These are phyloP conservation scores for Aspergillus fijiensis DNA, from an alignment of 2,329 filamentous ascomycete genomes.

Conservation along the genomic window DNA sequence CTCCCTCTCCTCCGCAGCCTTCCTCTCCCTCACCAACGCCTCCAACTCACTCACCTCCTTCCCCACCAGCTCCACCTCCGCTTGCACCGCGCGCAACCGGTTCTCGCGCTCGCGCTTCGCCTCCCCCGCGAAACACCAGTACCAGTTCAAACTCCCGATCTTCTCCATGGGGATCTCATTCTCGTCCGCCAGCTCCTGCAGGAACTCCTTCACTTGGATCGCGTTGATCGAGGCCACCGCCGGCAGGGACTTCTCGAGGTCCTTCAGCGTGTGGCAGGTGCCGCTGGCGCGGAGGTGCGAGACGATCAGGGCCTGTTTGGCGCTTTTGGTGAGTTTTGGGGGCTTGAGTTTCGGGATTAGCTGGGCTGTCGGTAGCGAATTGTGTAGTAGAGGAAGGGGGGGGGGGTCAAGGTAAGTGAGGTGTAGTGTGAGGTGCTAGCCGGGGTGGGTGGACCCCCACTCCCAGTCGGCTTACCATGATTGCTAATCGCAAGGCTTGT, in stretches of 20 bases:
- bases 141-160: slow-evolving; percentile 71
- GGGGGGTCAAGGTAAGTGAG: too few species aligned
- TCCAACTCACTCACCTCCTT: slow-evolving; percentile 33
- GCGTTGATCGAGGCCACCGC: slow-evolving; percentile 62
- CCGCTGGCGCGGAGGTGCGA: slow-evolving; percentile 60
- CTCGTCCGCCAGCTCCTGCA: slow-evolving; percentile 63
- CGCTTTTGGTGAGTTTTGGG: slow-evolving; percentile 58
- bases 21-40: slow-evolving; percentile 36
- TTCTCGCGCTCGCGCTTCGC: slow-evolving; percentile 51
- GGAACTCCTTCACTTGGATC: slow-evolving; percentile 67
- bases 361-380: background rate
- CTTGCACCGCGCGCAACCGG: slow-evolving; percentile 26
- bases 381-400: background rate
- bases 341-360: slow-evolving; percentile 21
- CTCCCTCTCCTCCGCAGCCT: slow-evolving; percentile 38
- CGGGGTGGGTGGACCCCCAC: too few species aligned
- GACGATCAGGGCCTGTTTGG: slow-evolving; percentile 60
- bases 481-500: background rate
- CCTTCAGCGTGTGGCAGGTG: slow-evolving; percentile 65
- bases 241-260: slow-evolving; percentile 65
- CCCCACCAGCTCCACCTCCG: slow-evolving; percentile 31
- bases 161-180: slow-evolving; percentile 64
- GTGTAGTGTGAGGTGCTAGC: too few species aligned
- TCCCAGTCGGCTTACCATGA: background rate
- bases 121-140: slow-evolving; percentile 65